Percentiles rank a stretch among this genome's conserved stretches.
Conservation (phyloP, 225 moss, liverwort and hornwort genomes). For the Polytrichum commune region DNA sequence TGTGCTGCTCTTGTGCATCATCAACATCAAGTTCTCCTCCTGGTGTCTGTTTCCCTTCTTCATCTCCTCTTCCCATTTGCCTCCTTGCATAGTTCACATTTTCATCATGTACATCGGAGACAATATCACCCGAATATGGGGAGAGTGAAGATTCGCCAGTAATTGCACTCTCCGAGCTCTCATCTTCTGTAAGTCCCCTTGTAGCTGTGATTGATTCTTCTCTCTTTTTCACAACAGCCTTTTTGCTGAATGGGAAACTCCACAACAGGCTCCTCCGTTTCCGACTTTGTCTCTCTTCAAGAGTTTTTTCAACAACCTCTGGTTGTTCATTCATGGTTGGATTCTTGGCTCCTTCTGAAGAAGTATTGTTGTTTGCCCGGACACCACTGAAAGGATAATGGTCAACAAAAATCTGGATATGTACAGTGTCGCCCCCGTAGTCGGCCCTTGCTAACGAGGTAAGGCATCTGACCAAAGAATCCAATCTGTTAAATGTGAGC, state of each 20-base stretch:
- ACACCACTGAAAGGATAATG: conserved; percentile 52
- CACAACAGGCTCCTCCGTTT: conserved; percentile 32
- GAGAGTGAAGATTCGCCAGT: neutral
- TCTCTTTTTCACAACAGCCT: conserved; percentile 7
- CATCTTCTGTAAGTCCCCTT: neutral
- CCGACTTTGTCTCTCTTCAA: conserved; percentile 6
- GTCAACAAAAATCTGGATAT: conserved; percentile 83
- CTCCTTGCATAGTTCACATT: conserved; percentile 2
- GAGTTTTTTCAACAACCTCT: conserved; percentile 3
- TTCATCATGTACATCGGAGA: neutral
- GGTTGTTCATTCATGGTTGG: conserved; percentile 9
- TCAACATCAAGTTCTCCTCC: conserved; percentile 2
- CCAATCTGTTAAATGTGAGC: conserved; percentile 64
- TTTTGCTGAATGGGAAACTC: conserved; percentile 5
- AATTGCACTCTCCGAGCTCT: neutral
- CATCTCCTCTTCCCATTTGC: neutral
- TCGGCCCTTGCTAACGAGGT: conserved; percentile 68
- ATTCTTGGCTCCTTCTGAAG: conserved; percentile 3
- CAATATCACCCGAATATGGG: neutral
- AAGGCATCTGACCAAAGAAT: conserved; percentile 70
- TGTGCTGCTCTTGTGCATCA: conserved; percentile 10
- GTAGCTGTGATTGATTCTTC: neutral
- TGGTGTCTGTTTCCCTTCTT: neutral
- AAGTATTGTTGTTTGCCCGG: conserved; percentile 10
- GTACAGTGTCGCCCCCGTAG: conserved; percentile 77